Conservation (phyloP, 805 yeast genomes). For the Suhomyces emberorum region DNA sequence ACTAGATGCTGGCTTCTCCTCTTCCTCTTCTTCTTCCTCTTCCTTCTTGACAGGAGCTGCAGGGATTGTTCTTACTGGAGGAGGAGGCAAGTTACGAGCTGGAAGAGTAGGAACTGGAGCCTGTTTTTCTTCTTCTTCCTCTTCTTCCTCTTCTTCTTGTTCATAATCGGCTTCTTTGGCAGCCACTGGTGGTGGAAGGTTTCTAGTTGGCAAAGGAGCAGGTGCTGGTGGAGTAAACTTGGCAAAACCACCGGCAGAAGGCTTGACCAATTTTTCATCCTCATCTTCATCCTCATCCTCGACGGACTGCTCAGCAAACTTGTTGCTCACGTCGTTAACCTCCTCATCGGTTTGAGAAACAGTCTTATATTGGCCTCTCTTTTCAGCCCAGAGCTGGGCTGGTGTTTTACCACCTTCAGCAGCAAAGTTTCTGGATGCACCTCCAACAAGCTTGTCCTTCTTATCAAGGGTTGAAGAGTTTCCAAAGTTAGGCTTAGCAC, state of each 20-base stretch:
- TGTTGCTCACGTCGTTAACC: neutral
- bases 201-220: constrained; percentile 15
- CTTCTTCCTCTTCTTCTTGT: constrained; percentile 18
- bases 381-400: constrained; percentile 94
- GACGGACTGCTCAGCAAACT: neutral
- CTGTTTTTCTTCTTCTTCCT: constrained; percentile 12
- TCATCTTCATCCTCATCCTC: too few relatives aligned
- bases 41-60: constrained; percentile 7
- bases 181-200: constrained; percentile 13
- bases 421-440: constrained; percentile 60
- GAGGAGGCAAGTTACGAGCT: constrained; percentile 16
- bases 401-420: constrained; percentile 81
- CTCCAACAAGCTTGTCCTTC: constrained; percentile 51
- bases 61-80: constrained; percentile 17
- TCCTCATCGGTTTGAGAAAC: constrained; percentile 25
- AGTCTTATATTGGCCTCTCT: constrained; percentile 62
- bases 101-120: constrained; percentile 15
- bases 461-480: constrained; percentile 18
- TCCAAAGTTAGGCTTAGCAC: constrained; percentile 38
- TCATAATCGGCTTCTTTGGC: constrained; percentile 8
- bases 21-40: constrained; percentile 8
- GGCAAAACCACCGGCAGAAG: constrained; percentile 6
- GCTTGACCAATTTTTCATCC: constrained; percentile 16
- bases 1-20: constrained; percentile 23
- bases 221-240: constrained; percentile 6